These are phyloP conservation scores for Skeletonema tropicum DNA, from an alignment of 108 stramenopile genomes.

Conservation along the genomic window DNA sequence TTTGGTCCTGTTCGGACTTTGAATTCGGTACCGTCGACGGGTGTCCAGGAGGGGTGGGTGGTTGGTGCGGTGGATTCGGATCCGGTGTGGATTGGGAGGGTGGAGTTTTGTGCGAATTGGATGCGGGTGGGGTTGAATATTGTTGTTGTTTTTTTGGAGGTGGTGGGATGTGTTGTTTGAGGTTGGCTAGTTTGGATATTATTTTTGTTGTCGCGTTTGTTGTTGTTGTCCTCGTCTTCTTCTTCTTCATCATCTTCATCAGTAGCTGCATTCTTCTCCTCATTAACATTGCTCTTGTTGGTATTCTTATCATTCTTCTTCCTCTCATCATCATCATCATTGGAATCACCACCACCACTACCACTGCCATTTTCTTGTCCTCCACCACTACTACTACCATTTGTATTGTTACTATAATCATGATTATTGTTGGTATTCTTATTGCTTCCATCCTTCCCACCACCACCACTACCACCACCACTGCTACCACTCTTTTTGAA, in stretches of 20 bases:
- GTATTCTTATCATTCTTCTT: constrained; percentile 13
- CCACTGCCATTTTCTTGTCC: not conserved
- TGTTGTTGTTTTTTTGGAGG: not conserved
- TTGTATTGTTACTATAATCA: too few relatives aligned
- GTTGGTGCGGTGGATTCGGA: constrained; percentile 32
- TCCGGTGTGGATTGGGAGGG: constrained; percentile 36
- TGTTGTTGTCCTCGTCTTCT: not conserved
- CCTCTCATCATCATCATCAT: constrained; percentile 15
- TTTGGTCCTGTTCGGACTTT: constrained; percentile 54
- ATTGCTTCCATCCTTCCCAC: not conserved
- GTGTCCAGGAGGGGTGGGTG: constrained; percentile 42
- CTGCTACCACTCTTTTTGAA: constrained; percentile 1
- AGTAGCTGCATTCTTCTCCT: not conserved
- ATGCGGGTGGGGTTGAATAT: constrained; percentile 26
- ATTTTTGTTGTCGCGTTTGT: not conserved
- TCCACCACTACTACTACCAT: too few relatives aligned
- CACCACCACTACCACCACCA: not conserved
- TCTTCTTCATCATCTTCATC: not conserved
- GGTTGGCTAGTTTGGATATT: not conserved
- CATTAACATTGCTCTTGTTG: not conserved
- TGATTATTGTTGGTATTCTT: too few relatives aligned
- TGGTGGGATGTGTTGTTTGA: not conserved
- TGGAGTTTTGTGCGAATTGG: constrained; percentile 27
- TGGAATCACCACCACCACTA: constrained; percentile 1
- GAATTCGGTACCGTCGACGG: constrained; percentile 45